These are phyloP conservation scores for Margaritispora aquatica DNA, from an alignment of 495 filamentous ascomycete species.

Conservation along the genomic window DNA sequence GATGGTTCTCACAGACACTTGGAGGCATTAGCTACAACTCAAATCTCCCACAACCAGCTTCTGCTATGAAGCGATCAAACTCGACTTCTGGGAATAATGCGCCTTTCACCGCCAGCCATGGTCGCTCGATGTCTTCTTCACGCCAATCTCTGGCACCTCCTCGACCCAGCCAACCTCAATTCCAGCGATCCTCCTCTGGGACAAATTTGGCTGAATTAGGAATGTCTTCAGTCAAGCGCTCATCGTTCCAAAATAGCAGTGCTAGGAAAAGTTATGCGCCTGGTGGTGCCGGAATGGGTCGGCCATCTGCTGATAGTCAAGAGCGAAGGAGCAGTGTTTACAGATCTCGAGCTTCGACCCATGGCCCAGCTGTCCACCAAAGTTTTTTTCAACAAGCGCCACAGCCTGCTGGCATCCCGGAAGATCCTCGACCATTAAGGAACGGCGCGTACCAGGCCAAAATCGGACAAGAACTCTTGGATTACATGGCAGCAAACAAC, in stretches of 20 bases:
- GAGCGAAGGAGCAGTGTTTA: constrained; percentile 85
- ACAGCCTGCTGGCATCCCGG: constrained; percentile 66
- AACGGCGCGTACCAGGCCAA: constrained; percentile 72
- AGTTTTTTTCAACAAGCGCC: constrained; percentile 89
- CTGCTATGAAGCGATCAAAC: constrained; percentile 90
- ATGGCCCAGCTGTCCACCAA: constrained; percentile 61
- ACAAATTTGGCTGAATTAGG: constrained; percentile 68
- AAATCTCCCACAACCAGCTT: constrained; percentile 68
- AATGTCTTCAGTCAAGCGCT: constrained; percentile 79
- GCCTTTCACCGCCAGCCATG: constrained; percentile 61
- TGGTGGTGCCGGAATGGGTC: constrained; percentile 34
- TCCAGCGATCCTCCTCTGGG: constrained; percentile 76
- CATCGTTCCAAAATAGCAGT: constrained; percentile 62
- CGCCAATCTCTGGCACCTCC: constrained; percentile 76
- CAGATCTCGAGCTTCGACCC: constrained; percentile 52
- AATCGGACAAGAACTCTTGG: constrained; percentile 82
- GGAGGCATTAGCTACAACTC: constrained; percentile 65
- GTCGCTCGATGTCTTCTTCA: constrained; percentile 72
- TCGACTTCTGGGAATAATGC: constrained; percentile 67
- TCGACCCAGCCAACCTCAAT: constrained; percentile 77
- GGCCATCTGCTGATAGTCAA: constrained; percentile 40
- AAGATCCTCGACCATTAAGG: constrained; percentile 84
- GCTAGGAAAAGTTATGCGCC: constrained; percentile 69
- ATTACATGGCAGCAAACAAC: constrained; percentile 83
- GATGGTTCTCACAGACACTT: constrained; percentile 49